Evolutionary conservation across 352 stramenopile genomes (phyloP).

Genomic region (Plasmopara muralis): DNA sequence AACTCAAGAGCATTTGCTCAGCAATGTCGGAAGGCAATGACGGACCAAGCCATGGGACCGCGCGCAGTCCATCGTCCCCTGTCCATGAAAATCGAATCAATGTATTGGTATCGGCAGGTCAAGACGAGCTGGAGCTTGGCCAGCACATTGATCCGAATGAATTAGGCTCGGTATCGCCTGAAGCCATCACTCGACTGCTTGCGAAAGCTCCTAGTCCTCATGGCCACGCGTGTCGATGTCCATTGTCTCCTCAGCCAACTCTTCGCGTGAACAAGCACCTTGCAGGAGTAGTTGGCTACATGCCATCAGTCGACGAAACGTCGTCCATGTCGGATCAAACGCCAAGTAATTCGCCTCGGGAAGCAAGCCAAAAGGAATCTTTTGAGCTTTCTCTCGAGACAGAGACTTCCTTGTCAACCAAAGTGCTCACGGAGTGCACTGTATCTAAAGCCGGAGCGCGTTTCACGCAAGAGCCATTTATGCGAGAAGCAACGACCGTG

Average conservation of each 20-base stretch:
- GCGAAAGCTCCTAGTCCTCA: slow-evolving; percentile 19
- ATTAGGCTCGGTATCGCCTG: slow-evolving; percentile 21
- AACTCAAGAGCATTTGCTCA: slow-evolving; percentile 23
- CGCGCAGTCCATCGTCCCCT: slow-evolving; percentile 5
- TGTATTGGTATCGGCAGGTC: slow-evolving; percentile 32
- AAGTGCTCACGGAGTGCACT: slow-evolving; percentile 19
- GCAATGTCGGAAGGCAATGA: slow-evolving; percentile 26
- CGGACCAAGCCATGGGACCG: slow-evolving; percentile 11
- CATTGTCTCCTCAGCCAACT: slow-evolving; percentile 44
- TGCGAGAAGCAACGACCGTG: slow-evolving; percentile 10
- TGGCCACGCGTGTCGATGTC: slow-evolving; percentile 23
- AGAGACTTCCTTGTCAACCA: slow-evolving; percentile 6
- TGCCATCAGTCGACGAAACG: slow-evolving; percentile 67
- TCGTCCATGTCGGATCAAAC: slow-evolving; percentile 46
- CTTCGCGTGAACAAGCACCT: slow-evolving; percentile 28
- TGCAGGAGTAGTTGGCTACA: slow-evolving; percentile 42
- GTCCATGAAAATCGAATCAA: slow-evolving; percentile 29
- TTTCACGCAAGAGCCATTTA: slow-evolving; percentile 8
- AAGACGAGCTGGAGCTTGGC: slow-evolving; percentile 29
- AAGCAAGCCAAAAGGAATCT: slow-evolving; percentile 16
- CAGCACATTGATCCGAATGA: slow-evolving; percentile 31
- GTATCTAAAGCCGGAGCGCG: slow-evolving; percentile 17
- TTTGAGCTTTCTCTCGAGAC: slow-evolving; percentile 14
- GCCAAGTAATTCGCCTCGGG: slow-evolving; percentile 35
- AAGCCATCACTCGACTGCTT: slow-evolving; percentile 25